Evolutionary conservation across 495 filamentous ascomycete genomes (phyloP).

Genomic region (Penicillium lividum): DNA sequence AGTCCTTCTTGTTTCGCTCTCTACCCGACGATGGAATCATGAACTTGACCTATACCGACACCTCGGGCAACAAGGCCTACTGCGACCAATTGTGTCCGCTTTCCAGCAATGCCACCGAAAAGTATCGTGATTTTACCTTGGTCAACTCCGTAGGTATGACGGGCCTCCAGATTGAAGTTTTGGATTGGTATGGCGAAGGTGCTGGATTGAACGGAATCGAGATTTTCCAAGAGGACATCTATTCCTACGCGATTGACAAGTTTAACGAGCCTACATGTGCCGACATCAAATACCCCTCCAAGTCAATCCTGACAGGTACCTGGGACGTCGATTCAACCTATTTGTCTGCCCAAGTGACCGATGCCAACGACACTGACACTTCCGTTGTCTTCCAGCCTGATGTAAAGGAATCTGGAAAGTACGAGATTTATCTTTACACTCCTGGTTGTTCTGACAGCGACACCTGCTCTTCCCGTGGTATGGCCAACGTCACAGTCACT

Average conservation of each 20-base stretch:
- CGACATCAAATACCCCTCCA: slow-evolving; percentile 62
- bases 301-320: slow-evolving; percentile 65
- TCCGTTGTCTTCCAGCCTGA: slow-evolving; percentile 79
- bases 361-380: slow-evolving; percentile 51
- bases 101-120: slow-evolving; percentile 59
- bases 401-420: slow-evolving; percentile 86
- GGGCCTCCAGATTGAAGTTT: slow-evolving; percentile 82
- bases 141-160: slow-evolving; percentile 87
- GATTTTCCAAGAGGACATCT: slow-evolving; percentile 84
- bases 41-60: slow-evolving; percentile 89
- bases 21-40: slow-evolving; percentile 88
- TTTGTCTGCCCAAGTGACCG: slow-evolving; percentile 64
- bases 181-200: slow-evolving; percentile 80
- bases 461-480: slow-evolving; percentile 71
- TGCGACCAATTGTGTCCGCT: slow-evolving; percentile 84
- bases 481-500: slow-evolving; percentile 74
- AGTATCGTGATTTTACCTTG: slow-evolving; percentile 87
- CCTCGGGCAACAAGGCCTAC: slow-evolving; percentile 58
- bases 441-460: slow-evolving; percentile 84
- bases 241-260: slow-evolving; percentile 76
- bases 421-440: slow-evolving; percentile 83
- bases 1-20: slow-evolving; percentile 79
- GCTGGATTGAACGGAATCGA: slow-evolving; percentile 88
- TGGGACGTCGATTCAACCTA: slow-evolving; percentile 77
- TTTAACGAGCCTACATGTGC: slow-evolving; percentile 90